These are phyloP conservation scores for Prinsepia uniflora DNA, from an alignment of 306 rosid species.

Conservation along the genomic window DNA sequence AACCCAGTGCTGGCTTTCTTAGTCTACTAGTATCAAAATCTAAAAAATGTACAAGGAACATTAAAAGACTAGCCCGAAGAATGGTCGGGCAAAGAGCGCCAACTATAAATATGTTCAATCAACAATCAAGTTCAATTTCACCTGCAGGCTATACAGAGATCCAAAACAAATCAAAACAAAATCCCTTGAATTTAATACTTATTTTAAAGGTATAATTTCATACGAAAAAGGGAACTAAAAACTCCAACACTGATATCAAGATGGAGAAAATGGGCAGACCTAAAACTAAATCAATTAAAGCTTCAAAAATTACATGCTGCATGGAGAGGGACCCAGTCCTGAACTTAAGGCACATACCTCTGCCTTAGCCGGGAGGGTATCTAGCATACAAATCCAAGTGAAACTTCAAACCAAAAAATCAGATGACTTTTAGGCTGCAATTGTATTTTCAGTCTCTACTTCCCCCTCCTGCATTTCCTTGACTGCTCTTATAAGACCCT, in stretches of 20 bases:
- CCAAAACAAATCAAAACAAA: background rate
- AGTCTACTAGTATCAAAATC: too few species aligned
- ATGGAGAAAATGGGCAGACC: background rate
- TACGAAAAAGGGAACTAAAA: background rate
- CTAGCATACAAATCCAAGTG: background rate
- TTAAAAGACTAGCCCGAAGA: too few species aligned
- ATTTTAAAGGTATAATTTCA: background rate
- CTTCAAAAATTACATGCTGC: background rate
- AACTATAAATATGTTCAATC: too few species aligned
- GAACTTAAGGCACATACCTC: background rate
- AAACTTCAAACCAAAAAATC: background rate
- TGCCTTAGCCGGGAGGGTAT: background rate
- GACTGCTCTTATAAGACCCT: constrained; percentile 69
- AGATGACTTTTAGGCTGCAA: background rate
- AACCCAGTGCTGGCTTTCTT: too few species aligned
- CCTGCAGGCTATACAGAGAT: too few species aligned
- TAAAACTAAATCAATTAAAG: background rate
- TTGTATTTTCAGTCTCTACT: constrained; percentile 23
- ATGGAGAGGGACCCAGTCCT: background rate
- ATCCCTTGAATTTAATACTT: background rate
- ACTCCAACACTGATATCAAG: constrained; percentile 2
- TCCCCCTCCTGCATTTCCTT: constrained; percentile 66
- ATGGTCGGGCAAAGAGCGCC: too few species aligned
- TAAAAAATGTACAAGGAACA: too few species aligned
- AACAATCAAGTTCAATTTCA: too few species aligned